phyloP scores from a whole-genome alignment of 2,329 filamentous ascomycete genomes.

The Colletotrichum phormii region DNA sequence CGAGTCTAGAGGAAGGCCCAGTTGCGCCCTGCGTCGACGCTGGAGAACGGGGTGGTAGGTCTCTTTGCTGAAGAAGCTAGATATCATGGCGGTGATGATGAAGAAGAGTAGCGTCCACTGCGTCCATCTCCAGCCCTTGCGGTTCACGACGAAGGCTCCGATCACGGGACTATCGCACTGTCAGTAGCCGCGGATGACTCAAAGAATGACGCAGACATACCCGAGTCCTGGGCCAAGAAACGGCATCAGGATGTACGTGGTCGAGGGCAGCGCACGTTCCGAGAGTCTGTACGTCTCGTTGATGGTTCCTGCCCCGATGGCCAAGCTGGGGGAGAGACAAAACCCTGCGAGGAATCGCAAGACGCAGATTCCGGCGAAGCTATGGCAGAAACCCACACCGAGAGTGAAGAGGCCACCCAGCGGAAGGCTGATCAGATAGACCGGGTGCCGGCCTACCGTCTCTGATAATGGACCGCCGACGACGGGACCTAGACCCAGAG shows the following conservation, averaged over 20 bases:
- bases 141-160: conserved; percentile 58
- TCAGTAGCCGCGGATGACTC: not conserved
- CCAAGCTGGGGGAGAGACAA: conserved; percentile 59
- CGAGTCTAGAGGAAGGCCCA: conserved; percentile 44
- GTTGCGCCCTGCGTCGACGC: conserved; percentile 50
- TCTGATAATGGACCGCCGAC: conserved; percentile 70
- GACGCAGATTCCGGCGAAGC: conserved; percentile 62
- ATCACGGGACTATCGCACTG: conserved; percentile 55
- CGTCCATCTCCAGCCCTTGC: conserved; percentile 65
- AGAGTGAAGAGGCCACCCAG: conserved; percentile 66
- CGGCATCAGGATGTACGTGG: conserved; percentile 61
- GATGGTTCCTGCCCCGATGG: conserved; percentile 62
- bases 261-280: conserved; percentile 55
- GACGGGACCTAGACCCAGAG: conserved; percentile 69
- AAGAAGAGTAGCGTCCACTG: conserved; percentile 64
- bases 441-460: conserved; percentile 63
- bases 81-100: conserved; percentile 48
- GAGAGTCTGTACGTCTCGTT: conserved; percentile 59
- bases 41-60: conserved; percentile 67
- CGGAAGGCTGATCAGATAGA: conserved; percentile 60
- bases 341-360: conserved; percentile 69
- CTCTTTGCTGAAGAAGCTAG: conserved; percentile 58
- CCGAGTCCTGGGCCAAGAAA: conserved; percentile 65
- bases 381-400: conserved; percentile 63
- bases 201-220: conserved; percentile 46